Conservation (phyloP, 495 filamentous ascomycete species). For the Penicillium verhagenii region DNA sequence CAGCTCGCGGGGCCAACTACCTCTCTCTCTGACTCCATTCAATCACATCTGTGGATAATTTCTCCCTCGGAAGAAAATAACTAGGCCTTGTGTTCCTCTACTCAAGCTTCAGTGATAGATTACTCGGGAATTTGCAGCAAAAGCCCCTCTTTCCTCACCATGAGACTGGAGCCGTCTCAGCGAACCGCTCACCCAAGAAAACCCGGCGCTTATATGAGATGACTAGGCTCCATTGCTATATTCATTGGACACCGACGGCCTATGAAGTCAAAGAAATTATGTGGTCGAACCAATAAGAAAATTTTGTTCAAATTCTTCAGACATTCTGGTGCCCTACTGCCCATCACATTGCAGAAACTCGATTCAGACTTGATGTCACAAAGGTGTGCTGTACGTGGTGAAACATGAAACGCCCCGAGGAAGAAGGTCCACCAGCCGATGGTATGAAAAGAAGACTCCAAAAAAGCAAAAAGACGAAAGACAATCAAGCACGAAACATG, state of each 20-base stretch:
- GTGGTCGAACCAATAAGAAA: conserved; percentile 18
- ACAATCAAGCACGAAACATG: conserved; percentile 6
- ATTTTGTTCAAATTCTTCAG: conserved; percentile 20
- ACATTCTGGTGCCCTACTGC: conserved; percentile 16
- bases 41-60: neutral
- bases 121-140: conserved; percentile 9
- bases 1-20: neutral
- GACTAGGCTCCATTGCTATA: conserved; percentile 32
- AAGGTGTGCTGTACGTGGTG: conserved; percentile 23
- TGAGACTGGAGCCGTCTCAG: conserved; percentile 28
- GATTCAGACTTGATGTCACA: conserved; percentile 33
- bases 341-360: conserved; percentile 33
- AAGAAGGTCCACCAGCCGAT: conserved; percentile 16
- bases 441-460: conserved; percentile 18
- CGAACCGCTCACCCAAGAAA: conserved; percentile 29
- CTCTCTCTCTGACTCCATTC: neutral
- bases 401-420: conserved; percentile 32
- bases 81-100: neutral
- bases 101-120: conserved; percentile 4
- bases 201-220: conserved; percentile 42
- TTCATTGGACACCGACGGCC: conserved; percentile 30
- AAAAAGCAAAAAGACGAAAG: conserved; percentile 14
- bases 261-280: conserved; percentile 16
- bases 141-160: conserved; percentile 10
- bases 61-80: neutral